These are phyloP conservation scores for Sclerotinia spermophila DNA, from an alignment of 2,329 filamentous ascomycete genomes.

Conservation along the genomic window DNA sequence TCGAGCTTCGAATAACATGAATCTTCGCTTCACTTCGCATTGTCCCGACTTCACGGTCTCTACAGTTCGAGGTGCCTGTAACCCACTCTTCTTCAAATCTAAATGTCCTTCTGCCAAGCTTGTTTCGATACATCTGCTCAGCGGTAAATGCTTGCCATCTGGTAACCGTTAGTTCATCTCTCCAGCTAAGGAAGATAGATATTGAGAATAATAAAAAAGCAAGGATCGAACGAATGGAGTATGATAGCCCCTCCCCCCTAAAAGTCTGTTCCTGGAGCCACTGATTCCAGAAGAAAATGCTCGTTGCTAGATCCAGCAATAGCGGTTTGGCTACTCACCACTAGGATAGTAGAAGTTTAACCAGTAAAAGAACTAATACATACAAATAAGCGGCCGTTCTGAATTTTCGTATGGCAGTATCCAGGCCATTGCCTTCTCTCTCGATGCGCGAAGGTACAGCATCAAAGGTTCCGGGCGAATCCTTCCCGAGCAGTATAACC, in stretches of 20 bases:
- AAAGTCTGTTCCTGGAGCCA: neutral
- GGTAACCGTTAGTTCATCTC: neutral
- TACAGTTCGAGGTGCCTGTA: conserved; percentile 70
- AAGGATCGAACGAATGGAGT: neutral
- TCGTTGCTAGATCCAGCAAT: neutral
- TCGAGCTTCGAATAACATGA: conserved; percentile 77
- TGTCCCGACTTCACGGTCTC: conserved; percentile 65
- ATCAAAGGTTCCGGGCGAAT: conserved; percentile 84
- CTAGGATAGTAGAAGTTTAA: neutral
- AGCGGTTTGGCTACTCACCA: neutral
- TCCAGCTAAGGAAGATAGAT: neutral
- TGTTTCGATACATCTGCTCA: conserved; percentile 91
- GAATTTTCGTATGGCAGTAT: conserved; percentile 82
- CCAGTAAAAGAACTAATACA: neutral
- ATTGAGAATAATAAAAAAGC: neutral
- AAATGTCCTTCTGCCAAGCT: conserved; percentile 80
- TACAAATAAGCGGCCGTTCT: conserved; percentile 84
- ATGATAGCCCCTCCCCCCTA: neutral
- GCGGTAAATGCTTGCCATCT: conserved; percentile 92
- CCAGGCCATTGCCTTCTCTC: conserved; percentile 77
- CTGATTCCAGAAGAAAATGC: neutral
- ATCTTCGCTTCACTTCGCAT: conserved; percentile 91
- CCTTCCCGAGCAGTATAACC: conserved; percentile 80
- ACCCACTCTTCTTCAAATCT: conserved; percentile 96
- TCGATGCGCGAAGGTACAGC: conserved; percentile 70